A percentile compares a stretch with the other conserved stretches of the same genome.
Evolutionary conservation across 2,329 filamentous ascomycete species (phyloP).

Genomic region (Saccharata proteae): DNA sequence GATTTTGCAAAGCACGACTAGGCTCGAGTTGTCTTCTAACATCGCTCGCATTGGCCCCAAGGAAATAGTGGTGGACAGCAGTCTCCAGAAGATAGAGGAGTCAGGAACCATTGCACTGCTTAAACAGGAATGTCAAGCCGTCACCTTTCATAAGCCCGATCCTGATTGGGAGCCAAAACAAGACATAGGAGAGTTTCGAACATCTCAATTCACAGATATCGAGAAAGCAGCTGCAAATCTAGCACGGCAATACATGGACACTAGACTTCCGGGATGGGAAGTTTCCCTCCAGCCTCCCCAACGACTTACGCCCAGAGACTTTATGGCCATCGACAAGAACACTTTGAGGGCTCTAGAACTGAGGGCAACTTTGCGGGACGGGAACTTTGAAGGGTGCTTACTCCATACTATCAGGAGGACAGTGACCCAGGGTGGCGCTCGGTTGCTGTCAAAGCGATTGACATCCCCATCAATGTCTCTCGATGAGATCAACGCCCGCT

Average conservation of each 20-base stretch:
- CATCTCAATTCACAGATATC: constrained; percentile 45
- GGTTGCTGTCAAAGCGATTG: constrained; percentile 75
- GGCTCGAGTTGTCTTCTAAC: constrained; percentile 63
- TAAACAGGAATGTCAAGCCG: constrained; percentile 60
- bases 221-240: constrained; percentile 70
- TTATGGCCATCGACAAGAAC: constrained; percentile 86
- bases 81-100: constrained; percentile 42
- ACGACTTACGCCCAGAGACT: constrained; percentile 59
- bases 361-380: constrained; percentile 71
- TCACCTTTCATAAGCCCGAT: constrained; percentile 54
- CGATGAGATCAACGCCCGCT: constrained; percentile 60
- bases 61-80: constrained; percentile 64
- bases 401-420: constrained; percentile 83
- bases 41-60: constrained; percentile 72
- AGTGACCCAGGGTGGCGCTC: constrained; percentile 79
- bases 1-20: constrained; percentile 64
- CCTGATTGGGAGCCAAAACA: constrained; percentile 37
- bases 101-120: constrained; percentile 55
- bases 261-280: constrained; percentile 62
- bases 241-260: constrained; percentile 73
- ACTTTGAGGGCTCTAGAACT: constrained; percentile 85
- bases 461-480: constrained; percentile 81
- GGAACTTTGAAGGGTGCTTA: constrained; percentile 67
- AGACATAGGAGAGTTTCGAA: no score
- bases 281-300: constrained; percentile 76